Percentiles rank a stretch among this genome's conserved stretches.
Conservation (phyloP, 164 flowering plant genomes). For the Vitis rotundifolia region DNA sequence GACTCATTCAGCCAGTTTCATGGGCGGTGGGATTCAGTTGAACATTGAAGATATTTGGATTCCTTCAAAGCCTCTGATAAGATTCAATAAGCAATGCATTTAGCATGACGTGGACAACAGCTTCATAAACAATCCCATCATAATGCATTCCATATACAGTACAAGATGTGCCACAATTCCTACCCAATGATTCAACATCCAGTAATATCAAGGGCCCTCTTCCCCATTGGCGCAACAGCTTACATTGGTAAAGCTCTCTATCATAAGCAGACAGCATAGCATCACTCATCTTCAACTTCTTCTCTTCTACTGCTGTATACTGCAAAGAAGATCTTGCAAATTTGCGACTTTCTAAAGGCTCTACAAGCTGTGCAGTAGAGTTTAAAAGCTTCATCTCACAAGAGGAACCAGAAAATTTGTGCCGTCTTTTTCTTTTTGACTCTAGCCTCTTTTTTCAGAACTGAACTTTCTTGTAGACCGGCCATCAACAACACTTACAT, state of each 20-base stretch:
- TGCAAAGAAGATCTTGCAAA: conserved; percentile 81
- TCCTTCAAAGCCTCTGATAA: conserved; percentile 59
- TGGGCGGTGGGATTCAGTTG: conserved; percentile 25
- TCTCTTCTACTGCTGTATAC: conserved; percentile 70
- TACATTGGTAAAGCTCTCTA: conserved; percentile 44
- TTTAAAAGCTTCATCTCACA: conserved; percentile 88
- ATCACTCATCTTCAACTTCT: conserved; percentile 55
- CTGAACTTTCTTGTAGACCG: conserved; percentile 32
- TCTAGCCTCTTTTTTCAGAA: conserved; percentile 16
- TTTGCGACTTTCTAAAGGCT: conserved; percentile 76
- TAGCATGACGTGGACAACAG: conserved; percentile 74
- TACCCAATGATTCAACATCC: no score
- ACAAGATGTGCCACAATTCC: conserved; percentile 49
- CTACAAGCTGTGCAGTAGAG: conserved; percentile 73
- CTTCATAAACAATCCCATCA: conserved; percentile 70
- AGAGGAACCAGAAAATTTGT: conserved; percentile 58
- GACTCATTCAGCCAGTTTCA: no score
- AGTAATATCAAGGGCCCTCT: no score
- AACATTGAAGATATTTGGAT: no score
- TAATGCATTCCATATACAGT: conserved; percentile 96
- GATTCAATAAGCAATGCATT: conserved; percentile 89
- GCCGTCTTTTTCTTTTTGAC: conserved; percentile 53
- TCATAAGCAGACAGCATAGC: conserved; percentile 42
- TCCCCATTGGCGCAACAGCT: conserved; percentile 20
- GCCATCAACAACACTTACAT: conserved; percentile 17